These are phyloP conservation scores for Suillus decipiens DNA, from an alignment of 768 basidiomycete genomes.

Conservation along the genomic window DNA sequence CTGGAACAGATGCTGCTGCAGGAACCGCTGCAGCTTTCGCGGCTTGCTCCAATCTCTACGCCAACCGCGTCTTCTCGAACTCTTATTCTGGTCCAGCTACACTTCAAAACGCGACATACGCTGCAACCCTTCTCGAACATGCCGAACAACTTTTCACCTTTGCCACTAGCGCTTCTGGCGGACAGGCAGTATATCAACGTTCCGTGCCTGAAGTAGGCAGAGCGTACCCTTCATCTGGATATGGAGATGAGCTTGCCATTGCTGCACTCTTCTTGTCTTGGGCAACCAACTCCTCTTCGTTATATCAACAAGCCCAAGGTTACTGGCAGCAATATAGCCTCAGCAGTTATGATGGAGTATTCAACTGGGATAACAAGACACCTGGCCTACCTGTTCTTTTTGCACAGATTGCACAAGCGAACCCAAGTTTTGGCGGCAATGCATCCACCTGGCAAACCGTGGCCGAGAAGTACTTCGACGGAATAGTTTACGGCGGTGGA, in stretches of 20 bases:
- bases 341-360: slow-evolving; percentile 52
- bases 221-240: slow-evolving; percentile 73
- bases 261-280: slow-evolving; percentile 77
- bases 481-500: slow-evolving; percentile 58
- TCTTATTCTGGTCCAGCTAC: slow-evolving; percentile 61
- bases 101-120: slow-evolving; percentile 73
- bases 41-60: slow-evolving; percentile 82
- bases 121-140: slow-evolving; percentile 67
- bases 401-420: slow-evolving; percentile 66
- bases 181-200: slow-evolving; percentile 61
- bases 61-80: slow-evolving; percentile 54
- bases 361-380: slow-evolving; percentile 89
- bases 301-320: slow-evolving; percentile 63
- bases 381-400: slow-evolving; percentile 77
- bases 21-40: slow-evolving; percentile 85
- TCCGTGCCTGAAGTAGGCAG: slow-evolving; percentile 64
- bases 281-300: slow-evolving; percentile 60
- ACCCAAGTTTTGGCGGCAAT: slow-evolving; percentile 55
- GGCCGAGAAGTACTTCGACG: slow-evolving; percentile 78
- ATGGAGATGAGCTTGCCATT: slow-evolving; percentile 71
- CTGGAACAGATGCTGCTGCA: slow-evolving; percentile 91
- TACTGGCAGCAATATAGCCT: slow-evolving; percentile 63
- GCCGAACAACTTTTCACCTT: slow-evolving; percentile 76
- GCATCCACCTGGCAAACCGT: slow-evolving; percentile 65
- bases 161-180: slow-evolving; percentile 60